These are phyloP conservation scores for Myxozyma melibiosi DNA, from an alignment of 805 yeast species.

Conservation along the genomic window DNA sequence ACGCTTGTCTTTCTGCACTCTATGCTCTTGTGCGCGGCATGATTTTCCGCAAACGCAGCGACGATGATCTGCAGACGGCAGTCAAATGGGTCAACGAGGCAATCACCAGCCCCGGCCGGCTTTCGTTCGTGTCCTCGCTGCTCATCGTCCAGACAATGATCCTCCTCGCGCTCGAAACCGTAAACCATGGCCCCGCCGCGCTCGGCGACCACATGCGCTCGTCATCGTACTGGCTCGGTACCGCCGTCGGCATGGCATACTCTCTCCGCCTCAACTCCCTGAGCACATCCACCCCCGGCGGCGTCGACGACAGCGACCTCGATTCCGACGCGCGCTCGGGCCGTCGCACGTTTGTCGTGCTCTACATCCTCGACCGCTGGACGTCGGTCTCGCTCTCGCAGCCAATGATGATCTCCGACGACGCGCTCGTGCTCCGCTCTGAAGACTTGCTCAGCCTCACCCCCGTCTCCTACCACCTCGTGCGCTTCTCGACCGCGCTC, in stretches of 20 bases:
- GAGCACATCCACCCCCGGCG: constrained; percentile 15
- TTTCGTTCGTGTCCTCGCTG: constrained; percentile 24
- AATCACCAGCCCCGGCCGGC: constrained; percentile 1
- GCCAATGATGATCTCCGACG: constrained; percentile 37
- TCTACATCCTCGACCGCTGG: constrained; percentile 39
- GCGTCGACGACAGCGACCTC: constrained; percentile 20
- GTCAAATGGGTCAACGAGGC: constrained; percentile 26
- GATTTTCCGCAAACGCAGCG: neutral
- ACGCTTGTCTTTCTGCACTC: constrained; percentile 37
- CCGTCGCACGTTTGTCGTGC: constrained; percentile 38
- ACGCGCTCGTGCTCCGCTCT: constrained; percentile 29
- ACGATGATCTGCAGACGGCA: constrained; percentile 18
- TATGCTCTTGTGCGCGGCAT: constrained; percentile 23
- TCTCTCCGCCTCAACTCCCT: constrained; percentile 34
- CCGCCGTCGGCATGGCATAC: constrained; percentile 42
- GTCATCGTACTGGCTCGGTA: constrained; percentile 41
- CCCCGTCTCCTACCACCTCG: constrained; percentile 23
- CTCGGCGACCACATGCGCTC: constrained; percentile 15
- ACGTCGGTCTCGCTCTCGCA: constrained; percentile 33
- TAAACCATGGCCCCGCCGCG: constrained; percentile 28
- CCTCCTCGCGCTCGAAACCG: constrained; percentile 40
- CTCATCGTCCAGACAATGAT: constrained; percentile 42
- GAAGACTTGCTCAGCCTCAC: constrained; percentile 29
- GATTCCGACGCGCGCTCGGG: constrained; percentile 33
- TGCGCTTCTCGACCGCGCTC: constrained; percentile 33